Evolutionary conservation across 805 yeast species (phyloP).

Genomic region (Hanseniaspora occidentalis): DNA sequence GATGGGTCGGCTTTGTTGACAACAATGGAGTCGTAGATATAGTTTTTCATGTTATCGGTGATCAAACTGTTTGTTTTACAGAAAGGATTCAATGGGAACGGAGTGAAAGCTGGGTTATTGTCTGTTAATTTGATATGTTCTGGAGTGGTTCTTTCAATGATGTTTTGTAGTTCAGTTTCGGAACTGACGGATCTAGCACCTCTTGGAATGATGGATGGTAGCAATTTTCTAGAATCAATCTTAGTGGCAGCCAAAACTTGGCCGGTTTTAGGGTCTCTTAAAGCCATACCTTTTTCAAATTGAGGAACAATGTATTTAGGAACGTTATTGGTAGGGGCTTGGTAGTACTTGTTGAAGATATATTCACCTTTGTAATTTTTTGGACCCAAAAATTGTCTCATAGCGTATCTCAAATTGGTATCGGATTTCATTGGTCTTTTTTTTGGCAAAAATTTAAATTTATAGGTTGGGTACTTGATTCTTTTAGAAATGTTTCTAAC

Average conservation of each 20-base stretch:
- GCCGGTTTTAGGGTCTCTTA: constrained; percentile 24
- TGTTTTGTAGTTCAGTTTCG: constrained; percentile 5
- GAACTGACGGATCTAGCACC: constrained; percentile 1
- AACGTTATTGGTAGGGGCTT: constrained; percentile 50
- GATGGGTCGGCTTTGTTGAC: constrained; percentile 47
- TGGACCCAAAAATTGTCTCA: constrained; percentile 74
- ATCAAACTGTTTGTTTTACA: constrained; percentile 57
- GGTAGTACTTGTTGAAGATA: constrained; percentile 58
- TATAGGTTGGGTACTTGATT: constrained; percentile 39
- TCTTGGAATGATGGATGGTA: constrained; percentile 1
- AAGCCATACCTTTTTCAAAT: constrained; percentile 29
- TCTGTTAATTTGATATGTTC: constrained; percentile 7
- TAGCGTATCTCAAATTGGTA: constrained; percentile 46
- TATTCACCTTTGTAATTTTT: constrained; percentile 75
- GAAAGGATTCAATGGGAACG: constrained; percentile 68
- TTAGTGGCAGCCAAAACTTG: constrained; percentile 17
- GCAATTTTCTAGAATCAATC: constrained; percentile 5
- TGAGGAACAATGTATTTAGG: constrained; percentile 64
- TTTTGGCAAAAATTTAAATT: constrained; percentile 23
- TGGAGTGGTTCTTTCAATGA: constrained; percentile 7
- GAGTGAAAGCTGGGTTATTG: constrained; percentile 36
- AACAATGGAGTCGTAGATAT: constrained; percentile 44
- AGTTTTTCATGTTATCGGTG: constrained; percentile 42
- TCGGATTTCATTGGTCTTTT: constrained; percentile 13
- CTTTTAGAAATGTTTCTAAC: constrained; percentile 37